Conservation (phyloP, 345 rosid species). For the Aurinia saxatilis region DNA sequence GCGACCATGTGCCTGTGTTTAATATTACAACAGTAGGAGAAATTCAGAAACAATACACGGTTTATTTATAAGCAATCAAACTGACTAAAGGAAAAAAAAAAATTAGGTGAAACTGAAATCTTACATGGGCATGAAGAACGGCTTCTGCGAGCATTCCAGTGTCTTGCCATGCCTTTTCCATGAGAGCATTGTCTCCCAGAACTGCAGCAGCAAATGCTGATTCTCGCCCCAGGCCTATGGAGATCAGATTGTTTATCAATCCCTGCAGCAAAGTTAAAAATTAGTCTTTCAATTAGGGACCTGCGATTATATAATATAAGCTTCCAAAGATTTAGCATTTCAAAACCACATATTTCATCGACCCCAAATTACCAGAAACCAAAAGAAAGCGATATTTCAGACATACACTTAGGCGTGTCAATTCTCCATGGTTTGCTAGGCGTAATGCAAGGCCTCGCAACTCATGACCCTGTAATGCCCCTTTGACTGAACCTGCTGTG, state of each 20-base stretch:
- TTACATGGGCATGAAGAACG: conserved; percentile 97
- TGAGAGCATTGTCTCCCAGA: conserved; percentile 90
- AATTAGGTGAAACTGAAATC: conserved; percentile 3
- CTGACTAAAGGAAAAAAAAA: background rate
- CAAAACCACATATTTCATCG: background rate
- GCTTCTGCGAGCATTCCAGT: conserved; percentile 99
- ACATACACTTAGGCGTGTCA: conserved; percentile 80
- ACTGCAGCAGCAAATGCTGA: conserved; percentile 96
- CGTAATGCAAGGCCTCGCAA: conserved; percentile 90
- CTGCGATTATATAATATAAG: background rate
- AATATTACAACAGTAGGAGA: conserved; percentile 12
- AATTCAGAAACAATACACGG: background rate
- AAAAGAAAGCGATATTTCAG: conserved; percentile 4
- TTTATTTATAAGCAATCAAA: background rate
- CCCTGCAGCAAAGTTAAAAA: conserved; percentile 42
- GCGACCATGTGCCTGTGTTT: conserved; percentile 87
- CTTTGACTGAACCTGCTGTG: conserved; percentile 93
- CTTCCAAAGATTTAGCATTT: background rate
- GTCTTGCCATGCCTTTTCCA: conserved; percentile 99
- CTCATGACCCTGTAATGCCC: conserved; percentile 84
- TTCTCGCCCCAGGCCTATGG: conserved; percentile 90
- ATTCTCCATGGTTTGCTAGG: conserved; percentile 96
- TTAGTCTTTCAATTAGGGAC: background rate
- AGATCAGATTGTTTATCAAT: conserved; percentile 74
- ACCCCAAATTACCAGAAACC: background rate